Evolutionary conservation across 2,329 filamentous ascomycete genomes (phyloP).

Genomic region (Calonectria hongkongensis): DNA sequence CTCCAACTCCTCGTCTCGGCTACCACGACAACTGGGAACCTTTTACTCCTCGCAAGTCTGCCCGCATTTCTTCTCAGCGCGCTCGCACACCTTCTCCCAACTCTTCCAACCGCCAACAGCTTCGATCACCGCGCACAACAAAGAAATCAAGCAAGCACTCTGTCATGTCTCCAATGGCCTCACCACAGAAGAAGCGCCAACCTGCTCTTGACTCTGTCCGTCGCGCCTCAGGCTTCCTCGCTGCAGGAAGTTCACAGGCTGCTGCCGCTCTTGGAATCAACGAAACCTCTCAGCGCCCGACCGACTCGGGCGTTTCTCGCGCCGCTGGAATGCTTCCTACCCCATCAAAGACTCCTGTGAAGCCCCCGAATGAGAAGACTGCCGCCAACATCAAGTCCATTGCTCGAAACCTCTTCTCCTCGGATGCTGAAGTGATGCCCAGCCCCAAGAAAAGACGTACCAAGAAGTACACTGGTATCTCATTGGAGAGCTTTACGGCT

Average conservation of each 20-base stretch:
- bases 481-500: constrained; percentile 74
- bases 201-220: constrained; percentile 68
- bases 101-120: constrained; percentile 58
- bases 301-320: constrained; percentile 56
- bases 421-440: constrained; percentile 74
- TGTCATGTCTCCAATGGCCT: constrained; percentile 66
- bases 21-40: constrained; percentile 82
- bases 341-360: constrained; percentile 85
- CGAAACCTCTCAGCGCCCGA: constrained; percentile 55
- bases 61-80: constrained; percentile 76
- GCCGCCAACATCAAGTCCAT: constrained; percentile 72
- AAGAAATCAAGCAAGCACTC: constrained; percentile 57
- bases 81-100: constrained; percentile 74
- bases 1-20: constrained; percentile 81
- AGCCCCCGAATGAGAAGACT: constrained; percentile 72
- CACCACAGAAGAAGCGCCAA: constrained; percentile 71
- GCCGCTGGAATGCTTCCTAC: constrained; percentile 80
- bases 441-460: constrained; percentile 75
- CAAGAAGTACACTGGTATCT: constrained; percentile 74
- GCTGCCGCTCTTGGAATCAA: constrained; percentile 64
- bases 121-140: constrained; percentile 58
- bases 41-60: constrained; percentile 82
- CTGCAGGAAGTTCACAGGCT: constrained; percentile 65
- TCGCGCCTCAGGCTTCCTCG: constrained; percentile 67
- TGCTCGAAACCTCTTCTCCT: constrained; percentile 78